Evolutionary conservation across 495 filamentous ascomycete species (phyloP), one percentile per base, ranked within the genome.

Genomic region (Glonium stellatum): DNA sequence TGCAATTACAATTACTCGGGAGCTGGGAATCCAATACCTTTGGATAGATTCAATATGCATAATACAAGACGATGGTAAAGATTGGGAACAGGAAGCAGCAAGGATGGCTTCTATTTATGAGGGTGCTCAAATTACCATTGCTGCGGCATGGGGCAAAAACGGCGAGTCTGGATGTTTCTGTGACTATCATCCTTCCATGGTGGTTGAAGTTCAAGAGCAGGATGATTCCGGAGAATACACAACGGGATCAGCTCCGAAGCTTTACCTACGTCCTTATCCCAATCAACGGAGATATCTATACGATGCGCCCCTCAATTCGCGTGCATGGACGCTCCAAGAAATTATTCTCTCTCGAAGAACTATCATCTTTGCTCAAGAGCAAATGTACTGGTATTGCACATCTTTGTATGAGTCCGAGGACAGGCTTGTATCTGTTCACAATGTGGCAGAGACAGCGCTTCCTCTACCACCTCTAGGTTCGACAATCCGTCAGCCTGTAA

Each of bases 41-140:
- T 79, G 77, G 77, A 75, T 79, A 9, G 77, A 78, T 60, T 72
- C 72, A 34, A 61, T 77, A 4, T 77, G 74, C 61, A 77, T 78
- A 46, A 62, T 78, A 18, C 76, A 79, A 64, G 72, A 77, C 46
- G 66, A 71, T 46, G 42, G 46, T 1, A 59, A 65, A 4, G 75
- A 77, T 57, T 79, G 76, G 77, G 55, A 64, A 21, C 54, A 42
- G 19, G 76, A 79, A 63, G 65, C 76, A 0, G 64, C 57, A 8
- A 50, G 66, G 27, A 79, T 79, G 76, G 66, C 63, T 15, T 54
- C 59, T 4, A 64, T 79, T 22, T 80, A 79, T 59, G 59, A 44
- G 13, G 39, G 39, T 11, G 39, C 39, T 11, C 3, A 4, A 11
- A 11, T 44, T 11, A 44, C 39, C 39, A 44, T 44, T 44, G 39